phyloP scores from a whole-genome alignment of 2,329 filamentous ascomycete genomes.

The Sarocladium strictum region DNA sequence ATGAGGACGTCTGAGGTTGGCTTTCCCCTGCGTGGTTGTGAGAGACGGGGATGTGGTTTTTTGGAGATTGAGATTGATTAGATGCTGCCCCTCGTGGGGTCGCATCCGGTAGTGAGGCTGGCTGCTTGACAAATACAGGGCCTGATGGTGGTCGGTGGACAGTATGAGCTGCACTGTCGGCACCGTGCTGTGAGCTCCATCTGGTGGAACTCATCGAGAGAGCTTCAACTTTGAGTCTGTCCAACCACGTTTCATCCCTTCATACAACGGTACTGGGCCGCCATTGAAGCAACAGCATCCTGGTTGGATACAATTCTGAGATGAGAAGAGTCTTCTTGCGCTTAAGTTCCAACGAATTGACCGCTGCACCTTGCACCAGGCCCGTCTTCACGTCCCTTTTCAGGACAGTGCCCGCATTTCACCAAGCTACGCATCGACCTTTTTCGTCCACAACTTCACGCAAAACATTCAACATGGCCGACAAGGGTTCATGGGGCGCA shows the following conservation, averaged over 20 bases:
- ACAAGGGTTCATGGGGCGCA: constrained; percentile 29
- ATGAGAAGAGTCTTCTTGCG: not conserved
- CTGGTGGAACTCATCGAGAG: not conserved
- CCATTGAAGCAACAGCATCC: not conserved
- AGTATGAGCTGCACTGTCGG: constrained; percentile 13
- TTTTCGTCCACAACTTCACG: not conserved
- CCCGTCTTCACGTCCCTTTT: not conserved
- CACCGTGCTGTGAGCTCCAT: constrained; percentile 29
- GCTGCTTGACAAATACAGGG: not conserved
- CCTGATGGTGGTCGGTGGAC: constrained; percentile 10
- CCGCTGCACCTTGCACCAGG: not conserved
- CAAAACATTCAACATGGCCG: constrained; percentile 18
- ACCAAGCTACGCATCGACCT: not conserved
- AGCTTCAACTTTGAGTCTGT: not conserved
- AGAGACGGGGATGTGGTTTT: constrained; percentile 8
- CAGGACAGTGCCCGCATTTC: not conserved
- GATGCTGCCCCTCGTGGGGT: constrained; percentile 21
- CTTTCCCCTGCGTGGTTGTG: not conserved
- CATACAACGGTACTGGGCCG: not conserved
- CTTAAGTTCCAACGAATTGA: not conserved
- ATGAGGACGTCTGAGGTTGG: constrained; percentile 10
- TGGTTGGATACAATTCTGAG: not conserved
- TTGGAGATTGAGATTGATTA: constrained; percentile 31
- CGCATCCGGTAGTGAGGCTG: not conserved
- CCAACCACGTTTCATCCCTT: not conserved